A percentile compares a stretch with the other conserved stretches of the same genome.
phyloP scores from a whole-genome alignment of 352 stramenopile species.

The Phytophthora tubulina region DNA sequence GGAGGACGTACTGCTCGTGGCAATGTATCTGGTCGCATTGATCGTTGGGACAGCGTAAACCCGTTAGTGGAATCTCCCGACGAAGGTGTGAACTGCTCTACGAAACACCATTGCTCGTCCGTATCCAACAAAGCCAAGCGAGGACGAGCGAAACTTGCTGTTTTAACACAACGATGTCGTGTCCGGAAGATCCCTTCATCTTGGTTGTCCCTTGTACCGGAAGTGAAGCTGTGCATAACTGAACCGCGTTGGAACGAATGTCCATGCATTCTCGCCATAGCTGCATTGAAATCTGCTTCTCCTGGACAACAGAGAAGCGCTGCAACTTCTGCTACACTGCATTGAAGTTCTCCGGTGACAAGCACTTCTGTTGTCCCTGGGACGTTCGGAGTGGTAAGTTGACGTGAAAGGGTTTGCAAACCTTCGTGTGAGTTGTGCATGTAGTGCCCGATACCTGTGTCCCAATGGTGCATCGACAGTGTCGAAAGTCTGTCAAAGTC shows the following conservation, averaged over 20 bases:
- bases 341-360: slow-evolving; percentile 40
- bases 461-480: slow-evolving; percentile 34
- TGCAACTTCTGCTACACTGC: slow-evolving; percentile 33
- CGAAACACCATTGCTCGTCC: slow-evolving; percentile 45
- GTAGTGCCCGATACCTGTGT: not conserved
- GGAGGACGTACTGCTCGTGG: slow-evolving; percentile 28
- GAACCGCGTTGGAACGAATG: slow-evolving; percentile 41
- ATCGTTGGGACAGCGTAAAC: slow-evolving; percentile 41
- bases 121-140: slow-evolving; percentile 36
- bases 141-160: slow-evolving; percentile 37
- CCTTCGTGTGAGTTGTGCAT: slow-evolving; percentile 13
- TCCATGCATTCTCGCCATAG: slow-evolving; percentile 46
- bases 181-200: not conserved
- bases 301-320: slow-evolving; percentile 34
- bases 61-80: not conserved
- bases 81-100: slow-evolving; percentile 29
- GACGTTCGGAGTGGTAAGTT: slow-evolving; percentile 9
- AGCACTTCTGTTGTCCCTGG: slow-evolving; percentile 25
- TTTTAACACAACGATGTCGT: slow-evolving; percentile 46
- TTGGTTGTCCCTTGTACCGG: not conserved
- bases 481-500: slow-evolving; percentile 22
- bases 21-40: slow-evolving; percentile 37
- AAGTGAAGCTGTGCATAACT: slow-evolving; percentile 39
- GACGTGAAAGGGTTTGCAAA: slow-evolving; percentile 27
- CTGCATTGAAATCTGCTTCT: slow-evolving; percentile 21